phyloP scores from a whole-genome alignment of 2,329 filamentous ascomycete species.

The Fusarium guadeloupense region DNA sequence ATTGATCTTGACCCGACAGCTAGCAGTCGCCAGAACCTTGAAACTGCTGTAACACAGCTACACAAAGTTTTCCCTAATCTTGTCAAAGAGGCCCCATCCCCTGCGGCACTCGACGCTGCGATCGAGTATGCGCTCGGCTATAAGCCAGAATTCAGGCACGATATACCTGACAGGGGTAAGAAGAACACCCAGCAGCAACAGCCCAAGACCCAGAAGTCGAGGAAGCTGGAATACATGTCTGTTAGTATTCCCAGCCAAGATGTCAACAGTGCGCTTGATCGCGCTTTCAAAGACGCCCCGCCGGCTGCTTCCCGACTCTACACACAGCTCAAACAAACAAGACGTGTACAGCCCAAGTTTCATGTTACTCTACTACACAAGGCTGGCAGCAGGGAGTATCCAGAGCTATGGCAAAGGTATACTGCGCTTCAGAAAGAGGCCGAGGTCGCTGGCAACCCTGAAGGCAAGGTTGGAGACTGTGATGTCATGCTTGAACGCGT shows the following conservation, averaged over 20 bases:
- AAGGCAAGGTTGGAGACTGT: slow-evolving; percentile 66
- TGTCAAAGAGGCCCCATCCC: slow-evolving; percentile 73
- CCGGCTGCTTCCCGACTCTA: slow-evolving; percentile 68
- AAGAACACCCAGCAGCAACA: slow-evolving; percentile 48
- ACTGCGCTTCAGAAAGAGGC: slow-evolving; percentile 63
- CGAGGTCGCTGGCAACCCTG: slow-evolving; percentile 45
- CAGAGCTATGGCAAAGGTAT: slow-evolving; percentile 81
- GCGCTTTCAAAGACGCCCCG: slow-evolving; percentile 68
- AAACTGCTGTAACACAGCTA: slow-evolving; percentile 76
- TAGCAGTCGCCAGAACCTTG: slow-evolving; percentile 86
- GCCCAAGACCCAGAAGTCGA: slow-evolving; percentile 38
- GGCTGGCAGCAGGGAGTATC: slow-evolving; percentile 65
- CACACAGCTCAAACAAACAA: slow-evolving; percentile 74
- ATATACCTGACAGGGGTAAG: slow-evolving; percentile 68
- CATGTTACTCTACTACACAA: slow-evolving; percentile 95
- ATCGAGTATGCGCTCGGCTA: slow-evolving; percentile 81
- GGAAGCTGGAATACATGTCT: slow-evolving; percentile 67
- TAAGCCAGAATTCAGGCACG: slow-evolving; percentile 77
- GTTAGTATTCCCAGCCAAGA: slow-evolving; percentile 56
- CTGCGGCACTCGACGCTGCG: slow-evolving; percentile 80
- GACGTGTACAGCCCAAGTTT: slow-evolving; percentile 84
- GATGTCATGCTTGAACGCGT: slow-evolving; percentile 70
- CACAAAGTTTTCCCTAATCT: slow-evolving; percentile 82
- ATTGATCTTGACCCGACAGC: slow-evolving; percentile 84
- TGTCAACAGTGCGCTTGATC: slow-evolving; percentile 68